phyloP scores from a whole-genome alignment of 768 basidiomycete species.

The Boletales sp. region DNA sequence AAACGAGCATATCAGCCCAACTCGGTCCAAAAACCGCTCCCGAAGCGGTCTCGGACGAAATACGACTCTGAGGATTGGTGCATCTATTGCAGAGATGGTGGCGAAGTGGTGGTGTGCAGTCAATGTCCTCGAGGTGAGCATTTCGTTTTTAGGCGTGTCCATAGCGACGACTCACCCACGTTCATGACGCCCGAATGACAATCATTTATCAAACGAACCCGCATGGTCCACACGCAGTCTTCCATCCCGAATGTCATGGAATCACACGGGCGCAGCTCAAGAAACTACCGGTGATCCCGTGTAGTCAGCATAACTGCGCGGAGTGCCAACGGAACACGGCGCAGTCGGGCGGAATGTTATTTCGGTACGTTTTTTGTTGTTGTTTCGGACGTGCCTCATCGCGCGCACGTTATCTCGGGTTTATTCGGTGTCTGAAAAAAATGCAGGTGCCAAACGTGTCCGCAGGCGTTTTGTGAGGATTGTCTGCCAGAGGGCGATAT shows the following conservation, averaged over 20 bases:
- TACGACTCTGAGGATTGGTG: constrained; percentile 59
- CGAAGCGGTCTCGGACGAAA: constrained; percentile 34
- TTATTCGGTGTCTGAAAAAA: background rate
- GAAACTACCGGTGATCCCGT: constrained; percentile 28
- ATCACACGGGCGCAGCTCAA: constrained; percentile 30
- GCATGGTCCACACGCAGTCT: constrained; percentile 34
- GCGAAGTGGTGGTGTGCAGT: constrained; percentile 45
- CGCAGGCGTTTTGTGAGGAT: constrained; percentile 59
- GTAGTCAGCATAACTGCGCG: constrained; percentile 50
- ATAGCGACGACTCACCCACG: background rate
- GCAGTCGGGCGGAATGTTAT: constrained; percentile 56
- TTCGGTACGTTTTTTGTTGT: constrained; percentile 40
- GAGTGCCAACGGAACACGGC: constrained; percentile 41
- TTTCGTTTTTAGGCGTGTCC: background rate
- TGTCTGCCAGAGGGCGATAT: constrained; percentile 51
- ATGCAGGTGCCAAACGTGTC: constrained; percentile 55
- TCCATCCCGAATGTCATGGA: constrained; percentile 50
- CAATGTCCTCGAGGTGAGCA: constrained; percentile 52
- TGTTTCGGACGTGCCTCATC: too few species aligned
- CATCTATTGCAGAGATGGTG: constrained; percentile 57
- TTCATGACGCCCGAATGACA: background rate
- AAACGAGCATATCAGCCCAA: constrained; percentile 12
- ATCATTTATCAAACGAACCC: background rate
- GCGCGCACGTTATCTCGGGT: background rate
- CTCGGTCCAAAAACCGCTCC: constrained; percentile 11